Evolutionary conservation across 257 asterid genomes (phyloP).

Genomic region (Voacanga thouarsii): DNA sequence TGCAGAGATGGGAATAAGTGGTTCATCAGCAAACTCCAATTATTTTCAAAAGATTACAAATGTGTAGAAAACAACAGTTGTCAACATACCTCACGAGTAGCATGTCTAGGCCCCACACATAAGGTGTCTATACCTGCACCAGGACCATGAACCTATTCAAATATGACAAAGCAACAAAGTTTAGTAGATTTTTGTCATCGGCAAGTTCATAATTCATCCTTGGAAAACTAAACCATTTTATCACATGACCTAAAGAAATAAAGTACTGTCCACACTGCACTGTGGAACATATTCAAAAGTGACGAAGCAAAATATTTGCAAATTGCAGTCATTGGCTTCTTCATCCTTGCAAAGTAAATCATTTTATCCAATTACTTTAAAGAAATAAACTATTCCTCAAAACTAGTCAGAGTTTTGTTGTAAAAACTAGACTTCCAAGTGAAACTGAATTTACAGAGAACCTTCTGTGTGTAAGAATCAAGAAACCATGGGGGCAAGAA

Average conservation of each 20-base stretch:
- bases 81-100: constrained; percentile 26
- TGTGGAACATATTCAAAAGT: background rate
- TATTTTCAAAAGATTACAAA: background rate
- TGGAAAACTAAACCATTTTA: background rate
- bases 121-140: constrained; percentile 39
- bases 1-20: constrained; percentile 21
- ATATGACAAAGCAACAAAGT: background rate
- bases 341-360: background rate
- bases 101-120: constrained; percentile 39
- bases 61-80: background rate
- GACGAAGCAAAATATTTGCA: background rate
- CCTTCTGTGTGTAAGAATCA: background rate
- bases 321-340: background rate
- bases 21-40: constrained; percentile 1
- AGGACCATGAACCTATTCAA: constrained; percentile 35
- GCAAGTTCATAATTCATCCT: background rate
- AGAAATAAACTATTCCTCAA: background rate
- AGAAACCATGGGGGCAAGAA: background rate
- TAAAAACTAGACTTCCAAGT: no score
- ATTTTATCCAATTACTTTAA: no score
- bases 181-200: background rate
- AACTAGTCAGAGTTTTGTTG: no score
- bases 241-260: background rate
- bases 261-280: background rate
- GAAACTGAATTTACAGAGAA: background rate